Evolutionary conservation across 139 green algal species (phyloP), one percentile per base, ranked within the genome.

Genomic region (Astrephomene gubernaculifera): DNA sequence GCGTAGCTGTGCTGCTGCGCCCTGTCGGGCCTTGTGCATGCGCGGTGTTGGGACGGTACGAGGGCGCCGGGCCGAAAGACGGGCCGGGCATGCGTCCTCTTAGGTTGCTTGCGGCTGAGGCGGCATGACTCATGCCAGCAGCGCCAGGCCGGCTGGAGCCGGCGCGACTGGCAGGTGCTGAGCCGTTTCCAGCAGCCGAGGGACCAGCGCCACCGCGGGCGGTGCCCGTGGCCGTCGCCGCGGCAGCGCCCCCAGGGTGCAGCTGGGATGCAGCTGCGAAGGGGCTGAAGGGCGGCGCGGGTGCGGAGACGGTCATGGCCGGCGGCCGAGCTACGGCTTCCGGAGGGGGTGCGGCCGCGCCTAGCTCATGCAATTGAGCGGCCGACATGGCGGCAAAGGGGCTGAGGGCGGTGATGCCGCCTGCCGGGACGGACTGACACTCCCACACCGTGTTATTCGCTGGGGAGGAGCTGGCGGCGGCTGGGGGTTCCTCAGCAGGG

Each of bases 361-460:
- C 45, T 21, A 49, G 44, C 14, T 54, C 52, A 6, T 53, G 35
- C 25, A 70, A 53, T 14, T 69, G 73, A 25, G 73, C 27, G n/a
- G 73, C 54, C 24, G 73, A 53, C 36, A 81, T 38, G 21, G 52
- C 49, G 35, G 73, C 73, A 36, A 81, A 81, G 52, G 73, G 73
- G 36, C 73, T 81, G 22, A 81, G 52, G n/a, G 27, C 31, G 53
- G 68, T 33, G 19, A 57, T 57, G 49, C 49, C 49, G 49, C 49
- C 17, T 17, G 17, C 49, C 14, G 49, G 49, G 17, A 57, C 49
- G 14, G 49, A 57, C 14, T 57, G 17, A 17, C 14, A 12, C 49
- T 57, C 49, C 14, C 49, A 25, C 12, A 57, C n/a, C n/a, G n/a
- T n/a, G n/a, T n/a, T n/a, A n/a, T n/a, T n/a, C n/a, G n/a, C n/a